Percentiles rank a stretch among this genome's conserved stretches.
These are phyloP conservation scores for Globisporangium nagaii DNA, from an alignment of 352 stramenopile species.

Conservation along the genomic window DNA sequence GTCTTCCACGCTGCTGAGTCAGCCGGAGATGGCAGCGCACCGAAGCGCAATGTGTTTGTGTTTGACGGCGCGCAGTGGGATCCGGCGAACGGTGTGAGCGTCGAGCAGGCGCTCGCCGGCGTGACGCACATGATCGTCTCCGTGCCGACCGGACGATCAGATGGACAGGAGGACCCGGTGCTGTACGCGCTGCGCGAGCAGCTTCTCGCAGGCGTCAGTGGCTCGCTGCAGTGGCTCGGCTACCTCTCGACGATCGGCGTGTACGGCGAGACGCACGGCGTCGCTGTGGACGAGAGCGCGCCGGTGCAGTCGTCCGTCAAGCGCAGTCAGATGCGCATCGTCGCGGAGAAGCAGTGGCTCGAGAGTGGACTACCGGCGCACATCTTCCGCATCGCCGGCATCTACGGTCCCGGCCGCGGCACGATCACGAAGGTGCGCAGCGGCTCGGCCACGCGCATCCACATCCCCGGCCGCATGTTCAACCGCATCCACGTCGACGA, in stretches of 20 bases:
- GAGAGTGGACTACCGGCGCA: constrained; percentile 60
- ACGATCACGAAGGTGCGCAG: constrained; percentile 76
- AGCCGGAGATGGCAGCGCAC: not conserved
- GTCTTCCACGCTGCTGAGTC: constrained; percentile 29
- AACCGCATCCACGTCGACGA: constrained; percentile 90
- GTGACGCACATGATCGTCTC: constrained; percentile 79
- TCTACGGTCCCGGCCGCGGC: constrained; percentile 86
- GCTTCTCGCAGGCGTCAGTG: constrained; percentile 31
- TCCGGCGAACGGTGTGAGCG: constrained; percentile 19
- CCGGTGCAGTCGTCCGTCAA: constrained; percentile 55
- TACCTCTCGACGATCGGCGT: constrained; percentile 93
- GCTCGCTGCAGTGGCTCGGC: constrained; percentile 75
- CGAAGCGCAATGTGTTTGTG: constrained; percentile 61
- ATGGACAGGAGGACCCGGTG: constrained; percentile 67
- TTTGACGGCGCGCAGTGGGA: constrained; percentile 71
- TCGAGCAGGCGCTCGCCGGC: constrained; percentile 43
- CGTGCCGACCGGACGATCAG: constrained; percentile 36
- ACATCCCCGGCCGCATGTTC: constrained; percentile 74
- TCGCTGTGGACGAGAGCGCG: constrained; percentile 79
- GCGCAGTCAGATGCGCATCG: constrained; percentile 73
- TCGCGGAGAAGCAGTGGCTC: constrained; percentile 75
- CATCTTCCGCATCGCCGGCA: constrained; percentile 89
- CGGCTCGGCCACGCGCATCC: constrained; percentile 54
- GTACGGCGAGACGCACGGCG: constrained; percentile 87
- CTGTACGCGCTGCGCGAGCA: constrained; percentile 36